Evolutionary conservation across 2,329 filamentous ascomycete genomes (phyloP).

Genomic region (Colletotrichum lini): DNA sequence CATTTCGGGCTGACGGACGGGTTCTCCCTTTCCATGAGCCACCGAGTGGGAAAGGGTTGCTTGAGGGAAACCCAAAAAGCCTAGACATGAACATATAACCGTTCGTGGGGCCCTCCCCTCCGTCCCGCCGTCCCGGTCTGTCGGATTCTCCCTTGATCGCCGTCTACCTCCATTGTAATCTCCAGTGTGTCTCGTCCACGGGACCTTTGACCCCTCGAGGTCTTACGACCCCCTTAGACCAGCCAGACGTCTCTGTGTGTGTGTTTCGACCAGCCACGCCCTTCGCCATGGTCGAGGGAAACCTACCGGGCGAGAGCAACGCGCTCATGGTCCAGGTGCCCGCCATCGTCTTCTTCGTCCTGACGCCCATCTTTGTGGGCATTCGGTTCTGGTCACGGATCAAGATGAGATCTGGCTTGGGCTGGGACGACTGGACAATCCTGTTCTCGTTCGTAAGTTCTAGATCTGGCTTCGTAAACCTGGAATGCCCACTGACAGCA

Average conservation of each 20-base stretch:
- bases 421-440: constrained; percentile 61
- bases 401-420: constrained; percentile 53
- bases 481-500: not conserved
- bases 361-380: constrained; percentile 58
- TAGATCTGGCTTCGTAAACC: rapidly evolving
- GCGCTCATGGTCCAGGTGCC: constrained; percentile 55
- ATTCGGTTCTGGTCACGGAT: constrained; percentile 59
- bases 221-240: not conserved
- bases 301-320: constrained; percentile 53
- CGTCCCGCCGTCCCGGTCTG: not conserved
- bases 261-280: not conserved
- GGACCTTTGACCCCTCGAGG: constrained; percentile 4
- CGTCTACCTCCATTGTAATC: not conserved
- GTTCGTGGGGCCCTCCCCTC: not conserved
- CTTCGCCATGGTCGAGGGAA: constrained; percentile 48
- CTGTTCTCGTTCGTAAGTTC: constrained; percentile 57
- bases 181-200: constrained; percentile 1
- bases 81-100: constrained; percentile 34
- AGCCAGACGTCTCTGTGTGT: not conserved
- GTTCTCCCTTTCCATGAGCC: not conserved
- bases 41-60: not conserved
- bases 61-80: not conserved
- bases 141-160: not conserved
- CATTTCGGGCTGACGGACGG: not conserved
- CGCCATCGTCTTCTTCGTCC: constrained; percentile 58